Conservation (phyloP, 2,329 filamentous ascomycete genomes). For the Neopestalotiopsis sp. region DNA sequence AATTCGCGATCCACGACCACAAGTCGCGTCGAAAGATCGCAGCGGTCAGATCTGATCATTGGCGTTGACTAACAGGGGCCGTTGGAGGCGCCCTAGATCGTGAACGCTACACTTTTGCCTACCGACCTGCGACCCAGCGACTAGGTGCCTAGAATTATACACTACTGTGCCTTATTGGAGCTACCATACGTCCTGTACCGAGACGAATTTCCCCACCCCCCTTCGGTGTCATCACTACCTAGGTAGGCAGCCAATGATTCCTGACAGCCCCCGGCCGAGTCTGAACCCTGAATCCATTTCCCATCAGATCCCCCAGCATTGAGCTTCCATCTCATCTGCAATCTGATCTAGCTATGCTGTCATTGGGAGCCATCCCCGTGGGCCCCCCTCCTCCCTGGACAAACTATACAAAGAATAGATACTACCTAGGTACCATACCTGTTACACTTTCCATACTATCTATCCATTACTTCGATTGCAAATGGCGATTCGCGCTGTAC, state of each 20-base stretch:
- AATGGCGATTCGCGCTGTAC: neutral
- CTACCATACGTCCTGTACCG: neutral
- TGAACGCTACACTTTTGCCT: neutral
- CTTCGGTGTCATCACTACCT: too few relatives aligned
- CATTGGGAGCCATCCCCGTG: neutral
- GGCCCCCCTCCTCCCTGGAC: neutral
- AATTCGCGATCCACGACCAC: neutral
- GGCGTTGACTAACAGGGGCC: neutral
- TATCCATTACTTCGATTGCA: neutral
- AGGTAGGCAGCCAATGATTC: neutral
- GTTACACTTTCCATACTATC: neutral
- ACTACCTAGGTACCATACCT: neutral
- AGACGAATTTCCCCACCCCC: neutral
- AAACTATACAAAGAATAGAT: neutral
- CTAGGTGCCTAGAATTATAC: too few relatives aligned
- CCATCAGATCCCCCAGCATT: neutral
- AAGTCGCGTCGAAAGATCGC: neutral
- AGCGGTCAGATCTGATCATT: neutral
- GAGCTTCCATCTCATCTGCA: neutral
- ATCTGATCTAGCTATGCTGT: neutral
- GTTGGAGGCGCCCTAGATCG: neutral
- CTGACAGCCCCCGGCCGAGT: neutral
- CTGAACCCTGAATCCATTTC: neutral
- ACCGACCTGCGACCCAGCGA: neutral
- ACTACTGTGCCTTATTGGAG: neutral